These are phyloP conservation scores for Neoboletus magnificus DNA, from an alignment of 768 basidiomycete genomes.

Conservation along the genomic window DNA sequence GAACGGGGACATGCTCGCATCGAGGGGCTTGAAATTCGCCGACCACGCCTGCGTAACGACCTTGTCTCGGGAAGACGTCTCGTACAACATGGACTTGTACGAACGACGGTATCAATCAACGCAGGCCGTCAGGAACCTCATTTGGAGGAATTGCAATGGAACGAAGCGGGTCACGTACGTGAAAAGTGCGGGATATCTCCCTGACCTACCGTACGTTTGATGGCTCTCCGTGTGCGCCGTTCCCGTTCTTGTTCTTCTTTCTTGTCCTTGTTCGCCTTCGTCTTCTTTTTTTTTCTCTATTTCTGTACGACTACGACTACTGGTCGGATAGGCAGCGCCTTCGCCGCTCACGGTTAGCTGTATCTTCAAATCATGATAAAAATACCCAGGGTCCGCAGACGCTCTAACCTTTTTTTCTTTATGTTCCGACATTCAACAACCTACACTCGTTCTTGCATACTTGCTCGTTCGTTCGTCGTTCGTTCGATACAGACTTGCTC, in stretches of 20 bases:
- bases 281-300: background rate
- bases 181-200: conserved; percentile 28
- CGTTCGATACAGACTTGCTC: conserved; percentile 9
- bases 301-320: conserved; percentile 16
- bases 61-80: conserved; percentile 29
- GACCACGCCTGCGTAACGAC: conserved; percentile 45
- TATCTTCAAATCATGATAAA: conserved; percentile 15
- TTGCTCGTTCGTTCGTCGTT: conserved; percentile 15
- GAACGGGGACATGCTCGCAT: conserved; percentile 35
- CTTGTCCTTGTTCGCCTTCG: background rate
- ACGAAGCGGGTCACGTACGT: conserved; percentile 31
- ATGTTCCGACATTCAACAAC: conserved; percentile 6
- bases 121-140: conserved; percentile 23
- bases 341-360: conserved; percentile 7
- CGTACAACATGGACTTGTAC: conserved; percentile 33
- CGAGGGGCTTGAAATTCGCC: conserved; percentile 33
- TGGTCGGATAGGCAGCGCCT: conserved; percentile 18
- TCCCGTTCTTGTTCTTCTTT: background rate
- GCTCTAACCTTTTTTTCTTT: conserved; percentile 5
- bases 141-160: conserved; percentile 30
- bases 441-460: conserved; percentile 22
- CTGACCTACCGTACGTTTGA: conserved; percentile 24
- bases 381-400: conserved; percentile 18
- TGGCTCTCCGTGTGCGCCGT: background rate
- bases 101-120: conserved; percentile 29